Evolutionary conservation across 345 rosid genomes (phyloP).

Genomic region (Euphorbia lathyris): DNA sequence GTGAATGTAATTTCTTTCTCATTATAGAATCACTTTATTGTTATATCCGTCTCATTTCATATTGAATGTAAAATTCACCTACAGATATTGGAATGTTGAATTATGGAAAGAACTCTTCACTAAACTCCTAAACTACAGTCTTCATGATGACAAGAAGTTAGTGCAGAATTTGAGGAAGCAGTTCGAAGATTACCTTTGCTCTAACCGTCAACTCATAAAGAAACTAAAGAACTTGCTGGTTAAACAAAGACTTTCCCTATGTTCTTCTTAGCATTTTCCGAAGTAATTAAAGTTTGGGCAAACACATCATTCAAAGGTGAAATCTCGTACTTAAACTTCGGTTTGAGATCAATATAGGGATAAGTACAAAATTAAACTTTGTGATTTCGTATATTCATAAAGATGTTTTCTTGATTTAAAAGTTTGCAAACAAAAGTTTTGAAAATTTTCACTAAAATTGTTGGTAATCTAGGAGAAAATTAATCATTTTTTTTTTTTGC

Average conservation of each 20-base stretch:
- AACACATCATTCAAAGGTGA: not conserved
- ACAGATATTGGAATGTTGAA: slow-evolving; percentile 80
- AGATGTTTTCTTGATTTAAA: no score
- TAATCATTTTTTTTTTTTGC: no score
- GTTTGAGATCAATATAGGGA: not conserved
- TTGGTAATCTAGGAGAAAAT: no score
- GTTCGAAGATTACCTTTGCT: slow-evolving; percentile 54
- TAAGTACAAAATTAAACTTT: no score
- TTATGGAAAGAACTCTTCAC: slow-evolving; percentile 73
- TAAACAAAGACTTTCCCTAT: slow-evolving; percentile 69
- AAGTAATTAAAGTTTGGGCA: not conserved
- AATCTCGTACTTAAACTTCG: not conserved
- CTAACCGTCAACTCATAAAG: slow-evolving; percentile 54
- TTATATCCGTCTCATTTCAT: not conserved
- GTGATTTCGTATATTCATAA: no score
- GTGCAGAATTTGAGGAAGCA: slow-evolving; percentile 55
- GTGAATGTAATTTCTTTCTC: no score
- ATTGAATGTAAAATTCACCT: slow-evolving; percentile 3
- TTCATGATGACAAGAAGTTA: slow-evolving; percentile 39
- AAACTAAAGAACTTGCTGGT: slow-evolving; percentile 66
- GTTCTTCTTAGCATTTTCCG: slow-evolving; percentile 40
- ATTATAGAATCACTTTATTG: not conserved
- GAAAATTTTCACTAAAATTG: no score
- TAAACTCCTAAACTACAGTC: slow-evolving; percentile 54
- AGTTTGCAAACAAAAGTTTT: no score